phyloP scores from a whole-genome alignment of 2,329 filamentous ascomycete genomes.

The Sclerotinia glacialis region DNA sequence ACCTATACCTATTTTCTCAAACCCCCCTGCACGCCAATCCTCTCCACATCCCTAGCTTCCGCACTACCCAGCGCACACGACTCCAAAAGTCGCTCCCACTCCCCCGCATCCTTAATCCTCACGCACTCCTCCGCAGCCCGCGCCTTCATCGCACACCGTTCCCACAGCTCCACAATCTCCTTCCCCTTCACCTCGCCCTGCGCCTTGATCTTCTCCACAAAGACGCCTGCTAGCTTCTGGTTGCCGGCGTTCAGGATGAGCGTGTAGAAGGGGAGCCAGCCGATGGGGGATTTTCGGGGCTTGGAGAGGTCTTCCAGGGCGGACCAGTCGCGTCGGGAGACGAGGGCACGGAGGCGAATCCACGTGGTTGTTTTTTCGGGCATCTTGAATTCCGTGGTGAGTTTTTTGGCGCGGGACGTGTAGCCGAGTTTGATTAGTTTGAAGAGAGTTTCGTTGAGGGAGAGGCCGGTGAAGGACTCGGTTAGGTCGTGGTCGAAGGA shows the following conservation, averaged over 20 bases:
- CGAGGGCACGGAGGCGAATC: conserved; percentile 78
- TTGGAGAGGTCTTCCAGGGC: conserved; percentile 85
- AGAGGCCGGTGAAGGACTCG: conserved; percentile 73
- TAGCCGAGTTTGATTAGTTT: conserved; percentile 81
- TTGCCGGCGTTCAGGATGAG: conserved; percentile 86
- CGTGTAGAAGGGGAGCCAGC: conserved; percentile 94
- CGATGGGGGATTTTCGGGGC: conserved; percentile 81
- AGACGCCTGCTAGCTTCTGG: conserved; percentile 77
- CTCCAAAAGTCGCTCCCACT: conserved; percentile 69
- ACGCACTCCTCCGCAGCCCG: conserved; percentile 91
- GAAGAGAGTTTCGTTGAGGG: conserved; percentile 88
- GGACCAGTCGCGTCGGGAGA: conserved; percentile 86
- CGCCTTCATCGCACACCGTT: conserved; percentile 86
- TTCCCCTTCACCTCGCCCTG: conserved; percentile 81
- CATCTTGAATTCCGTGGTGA: conserved; percentile 90
- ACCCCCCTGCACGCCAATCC: conserved; percentile 56
- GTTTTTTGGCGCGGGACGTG: conserved; percentile 78
- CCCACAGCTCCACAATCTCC: conserved; percentile 68
- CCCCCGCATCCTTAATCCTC: conserved; percentile 71
- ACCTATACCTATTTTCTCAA: conserved; percentile 47
- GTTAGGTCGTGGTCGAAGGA: conserved; percentile 80
- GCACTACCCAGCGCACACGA: conserved; percentile 68
- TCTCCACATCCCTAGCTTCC: conserved; percentile 76
- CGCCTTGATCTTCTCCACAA: conserved; percentile 98
- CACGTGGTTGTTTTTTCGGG: conserved; percentile 89